Base-by-base conservation (phyloP, 345 rosid species). In the Hevea brasiliensis region DNA sequence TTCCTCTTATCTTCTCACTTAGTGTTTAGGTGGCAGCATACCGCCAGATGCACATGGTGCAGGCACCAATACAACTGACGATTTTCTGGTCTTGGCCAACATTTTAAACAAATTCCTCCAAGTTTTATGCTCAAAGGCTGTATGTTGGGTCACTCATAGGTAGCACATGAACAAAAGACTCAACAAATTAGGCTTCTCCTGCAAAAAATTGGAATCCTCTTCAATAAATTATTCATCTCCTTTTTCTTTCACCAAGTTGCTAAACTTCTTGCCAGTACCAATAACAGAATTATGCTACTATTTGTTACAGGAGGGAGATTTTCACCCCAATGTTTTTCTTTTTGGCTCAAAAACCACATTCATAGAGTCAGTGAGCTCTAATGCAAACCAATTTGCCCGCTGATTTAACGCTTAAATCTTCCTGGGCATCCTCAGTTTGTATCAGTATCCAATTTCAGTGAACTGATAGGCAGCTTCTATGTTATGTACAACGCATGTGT, bases 291-390 rank as follows among this genome's bases (percentile, higher is more conserved):
- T 32, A 8, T 29, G 29, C 41, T 40, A 17, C 10, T 55, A 10
- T 21, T 23, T 21, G 53, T 77, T 64, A 7, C 90, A 95, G 97
- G 94, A 92, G 82, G 79, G 99, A 90, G 86, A 95, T 95, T 8
- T 95, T 95, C 83, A 92, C 99, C 0, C 98, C 99, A 2, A 76
- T 92, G 96, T 95, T 90, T 78, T 95, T 95, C 98, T 90, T 95
- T 81, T 66, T 93, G 84, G 98, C 86, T 57, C 87, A 87, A 63
- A 95, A 95, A 79, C 98, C 98, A 55, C 80, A 47, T 57, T 77
- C 77, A 61, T 84, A 68, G 45, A 75, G 37, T 59, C 72, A 74
- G 80, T 74, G 61, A 68, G 53, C 47, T 42, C 9, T 17, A 32
- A 35, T 8, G 67, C 42, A 35, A 60, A 27, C 20, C 62, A 26